Percentiles rank a stretch among this genome's conserved stretches.
These are phyloP conservation scores for Colletotrichum scovillei DNA, from an alignment of 2,329 filamentous ascomycete species.

Conservation along the genomic window DNA sequence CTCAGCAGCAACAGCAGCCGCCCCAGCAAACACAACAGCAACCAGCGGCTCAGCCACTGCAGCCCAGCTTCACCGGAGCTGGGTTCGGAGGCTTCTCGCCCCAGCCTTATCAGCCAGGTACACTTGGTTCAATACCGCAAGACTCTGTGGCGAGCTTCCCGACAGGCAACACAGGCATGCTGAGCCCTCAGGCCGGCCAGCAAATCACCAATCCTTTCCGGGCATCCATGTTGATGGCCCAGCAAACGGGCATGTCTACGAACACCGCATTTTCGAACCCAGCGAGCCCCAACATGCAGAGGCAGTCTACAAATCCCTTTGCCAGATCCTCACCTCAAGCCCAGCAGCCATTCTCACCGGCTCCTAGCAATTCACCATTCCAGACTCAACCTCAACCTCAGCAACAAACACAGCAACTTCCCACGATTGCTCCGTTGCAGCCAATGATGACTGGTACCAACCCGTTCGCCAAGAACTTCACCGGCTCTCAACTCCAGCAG, in stretches of 20 bases:
- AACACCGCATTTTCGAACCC: conserved; percentile 54
- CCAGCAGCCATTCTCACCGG: conserved; percentile 50
- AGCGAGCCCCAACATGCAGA: conserved; percentile 49
- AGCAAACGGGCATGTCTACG: conserved; percentile 61
- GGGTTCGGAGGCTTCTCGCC: conserved; percentile 88
- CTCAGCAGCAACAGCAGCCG: conserved; percentile 45
- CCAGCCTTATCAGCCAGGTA: conserved; percentile 67
- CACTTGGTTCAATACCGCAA: conserved; percentile 68
- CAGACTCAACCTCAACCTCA: conserved; percentile 53
- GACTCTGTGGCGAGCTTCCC: conserved; percentile 64
- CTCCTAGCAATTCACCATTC: conserved; percentile 52
- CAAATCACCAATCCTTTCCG: conserved; percentile 92
- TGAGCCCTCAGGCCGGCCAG: conserved; percentile 57
- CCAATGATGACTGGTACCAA: conserved; percentile 68
- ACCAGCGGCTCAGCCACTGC: conserved; percentile 51
- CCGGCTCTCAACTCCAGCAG: conserved; percentile 45
- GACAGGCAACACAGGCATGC: conserved; percentile 55
- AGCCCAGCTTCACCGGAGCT: conserved; percentile 71
- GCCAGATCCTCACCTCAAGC: conserved; percentile 66
- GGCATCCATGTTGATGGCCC: conserved; percentile 82
- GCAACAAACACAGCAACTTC: conserved; percentile 44
- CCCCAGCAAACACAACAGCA: conserved; percentile 42
- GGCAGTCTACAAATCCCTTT: conserved; percentile 88
- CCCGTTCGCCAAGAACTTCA: conserved; percentile 65
- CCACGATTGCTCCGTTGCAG: conserved; percentile 55